Percentiles rank a stretch among this genome's conserved stretches.
These are phyloP conservation scores for Apium graveolens DNA, from an alignment of 129 eudicot species.

Conservation along the genomic window DNA sequence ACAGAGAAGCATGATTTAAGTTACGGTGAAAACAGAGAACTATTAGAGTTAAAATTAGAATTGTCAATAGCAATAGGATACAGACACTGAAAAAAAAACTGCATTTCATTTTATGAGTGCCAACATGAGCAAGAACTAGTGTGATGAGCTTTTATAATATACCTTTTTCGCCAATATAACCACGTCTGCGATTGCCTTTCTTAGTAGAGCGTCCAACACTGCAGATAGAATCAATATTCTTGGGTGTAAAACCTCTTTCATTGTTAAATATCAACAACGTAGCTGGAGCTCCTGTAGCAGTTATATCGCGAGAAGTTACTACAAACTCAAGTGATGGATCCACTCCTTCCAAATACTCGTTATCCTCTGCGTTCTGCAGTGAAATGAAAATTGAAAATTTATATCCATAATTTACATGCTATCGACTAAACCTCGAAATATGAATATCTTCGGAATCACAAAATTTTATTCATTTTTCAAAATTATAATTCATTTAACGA, in stretches of 20 bases:
- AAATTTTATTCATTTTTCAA: too few relatives aligned
- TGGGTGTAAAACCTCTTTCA: conserved; percentile 37
- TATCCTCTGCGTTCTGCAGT: conserved; percentile 58
- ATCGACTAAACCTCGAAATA: not conserved
- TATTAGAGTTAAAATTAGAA: not conserved
- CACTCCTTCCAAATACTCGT: conserved; percentile 45
- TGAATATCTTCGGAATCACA: too few relatives aligned
- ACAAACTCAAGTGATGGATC: conserved; percentile 49
- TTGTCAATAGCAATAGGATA: not conserved
- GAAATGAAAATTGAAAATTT: not conserved
- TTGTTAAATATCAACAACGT: conserved; percentile 56
- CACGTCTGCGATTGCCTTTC: conserved; percentile 41
- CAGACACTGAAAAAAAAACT: not conserved
- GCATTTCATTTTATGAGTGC: too few relatives aligned
- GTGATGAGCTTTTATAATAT: not conserved
- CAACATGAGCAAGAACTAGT: not conserved
- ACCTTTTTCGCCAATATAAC: conserved; percentile 75
- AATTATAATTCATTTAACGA: too few relatives aligned
- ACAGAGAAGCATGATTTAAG: not conserved
- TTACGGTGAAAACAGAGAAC: not conserved
- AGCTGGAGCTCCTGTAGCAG: conserved; percentile 45
- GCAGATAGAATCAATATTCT: conserved; percentile 47
- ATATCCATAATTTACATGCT: not conserved
- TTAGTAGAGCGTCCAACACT: conserved; percentile 51
- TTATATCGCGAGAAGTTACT: conserved; percentile 46